Evolutionary conservation across 352 stramenopile genomes (phyloP).

Genomic region (Phytophthora litchii): DNA sequence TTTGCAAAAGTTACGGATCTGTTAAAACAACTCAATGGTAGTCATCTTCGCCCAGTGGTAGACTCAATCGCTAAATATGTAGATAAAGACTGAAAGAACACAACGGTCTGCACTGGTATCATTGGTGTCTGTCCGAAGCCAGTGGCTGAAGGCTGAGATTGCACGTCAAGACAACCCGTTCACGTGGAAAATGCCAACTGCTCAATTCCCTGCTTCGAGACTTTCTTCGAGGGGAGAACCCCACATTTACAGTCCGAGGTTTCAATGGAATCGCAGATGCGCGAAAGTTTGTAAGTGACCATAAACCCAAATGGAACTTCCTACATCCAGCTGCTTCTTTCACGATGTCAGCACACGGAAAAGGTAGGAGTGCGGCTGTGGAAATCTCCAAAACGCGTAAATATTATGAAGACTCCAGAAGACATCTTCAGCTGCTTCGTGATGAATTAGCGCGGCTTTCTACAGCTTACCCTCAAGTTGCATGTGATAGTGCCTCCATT

Average conservation of each 20-base stretch:
- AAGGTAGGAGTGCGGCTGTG: too few species aligned
- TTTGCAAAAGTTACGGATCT: constrained; percentile 1
- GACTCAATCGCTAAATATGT: not conserved
- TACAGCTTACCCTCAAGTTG: too few species aligned
- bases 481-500: too few species aligned
- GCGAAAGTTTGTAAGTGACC: too few species aligned
- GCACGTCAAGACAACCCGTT: not conserved
- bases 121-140: constrained; percentile 1
- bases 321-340: too few species aligned
- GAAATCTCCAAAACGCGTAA: too few species aligned
- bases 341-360: too few species aligned
- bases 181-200: constrained; percentile 1
- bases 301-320: too few species aligned
- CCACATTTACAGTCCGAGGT: not conserved
- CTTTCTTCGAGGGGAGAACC: constrained; percentile 1
- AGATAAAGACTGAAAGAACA: not conserved
- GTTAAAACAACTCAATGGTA: too few species aligned
- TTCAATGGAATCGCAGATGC: not conserved
- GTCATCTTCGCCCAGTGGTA: constrained; percentile 2
- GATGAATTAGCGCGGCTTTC: too few species aligned
- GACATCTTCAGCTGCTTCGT: too few species aligned
- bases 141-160: constrained; percentile 9
- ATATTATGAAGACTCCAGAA: too few species aligned
- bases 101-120: not conserved
- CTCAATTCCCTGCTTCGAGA: not conserved